phyloP scores from a whole-genome alignment of 352 stramenopile species.

The Globisporangium ultimum region DNA sequence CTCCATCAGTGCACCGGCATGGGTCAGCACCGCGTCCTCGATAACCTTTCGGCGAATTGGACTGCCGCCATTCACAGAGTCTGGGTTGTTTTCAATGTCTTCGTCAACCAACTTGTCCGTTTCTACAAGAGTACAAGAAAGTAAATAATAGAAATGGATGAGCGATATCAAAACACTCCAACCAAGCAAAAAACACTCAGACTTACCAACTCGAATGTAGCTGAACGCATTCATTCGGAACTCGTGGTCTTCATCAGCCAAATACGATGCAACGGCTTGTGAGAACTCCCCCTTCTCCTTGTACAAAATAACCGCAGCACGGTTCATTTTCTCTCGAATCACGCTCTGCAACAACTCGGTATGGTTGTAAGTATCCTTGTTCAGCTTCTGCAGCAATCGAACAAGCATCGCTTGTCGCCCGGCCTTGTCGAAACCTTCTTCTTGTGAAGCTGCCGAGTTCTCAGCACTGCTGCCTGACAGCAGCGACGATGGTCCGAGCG shows the following conservation, averaged over 20 bases:
- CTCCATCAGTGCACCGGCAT: constrained; percentile 82
- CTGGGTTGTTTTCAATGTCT: constrained; percentile 29
- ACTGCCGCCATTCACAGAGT: constrained; percentile 16
- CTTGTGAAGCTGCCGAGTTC: constrained; percentile 48
- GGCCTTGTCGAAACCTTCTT: constrained; percentile 82
- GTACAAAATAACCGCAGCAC: constrained; percentile 77
- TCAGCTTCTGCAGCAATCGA: constrained; percentile 78
- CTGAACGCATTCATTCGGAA: constrained; percentile 82
- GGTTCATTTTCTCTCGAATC: constrained; percentile 76
- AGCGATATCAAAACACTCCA: background rate
- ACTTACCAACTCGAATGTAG: constrained; percentile 62
- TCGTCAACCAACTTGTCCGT: constrained; percentile 42
- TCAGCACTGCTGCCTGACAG: constrained; percentile 25
- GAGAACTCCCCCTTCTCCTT: constrained; percentile 75
- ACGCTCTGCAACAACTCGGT: constrained; percentile 66
- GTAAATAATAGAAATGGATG: background rate
- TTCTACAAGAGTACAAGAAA: constrained; percentile 13
- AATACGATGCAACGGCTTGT: constrained; percentile 73
- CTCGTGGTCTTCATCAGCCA: constrained; percentile 77
- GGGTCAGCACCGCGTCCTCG: constrained; percentile 71
- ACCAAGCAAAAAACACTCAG: constrained; percentile 1
- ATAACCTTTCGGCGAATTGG: constrained; percentile 61
- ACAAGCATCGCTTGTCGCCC: constrained; percentile 83
- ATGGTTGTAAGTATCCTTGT: constrained; percentile 81
- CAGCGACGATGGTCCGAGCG: constrained; percentile 67